phyloP scores from a whole-genome alignment of 805 yeast genomes.

The Cyberlindnera meyerae region DNA sequence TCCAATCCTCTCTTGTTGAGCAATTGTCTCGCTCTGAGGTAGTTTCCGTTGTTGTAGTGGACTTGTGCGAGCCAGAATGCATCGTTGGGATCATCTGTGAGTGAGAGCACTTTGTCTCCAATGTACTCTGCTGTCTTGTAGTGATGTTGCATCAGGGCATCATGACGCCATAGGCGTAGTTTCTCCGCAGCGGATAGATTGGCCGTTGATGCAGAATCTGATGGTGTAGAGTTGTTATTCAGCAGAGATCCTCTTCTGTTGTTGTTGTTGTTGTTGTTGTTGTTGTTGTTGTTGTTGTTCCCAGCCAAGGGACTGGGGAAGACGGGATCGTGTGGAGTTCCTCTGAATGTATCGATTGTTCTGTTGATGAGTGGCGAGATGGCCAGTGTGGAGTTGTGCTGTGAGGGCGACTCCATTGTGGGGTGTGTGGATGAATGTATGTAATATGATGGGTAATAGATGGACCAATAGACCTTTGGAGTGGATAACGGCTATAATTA shows the following conservation, averaged over 20 bases:
- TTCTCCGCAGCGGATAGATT: conserved; percentile 69
- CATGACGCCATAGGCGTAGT: conserved; percentile 87
- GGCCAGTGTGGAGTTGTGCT: conserved; percentile 67
- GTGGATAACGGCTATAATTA: too few relatives aligned
- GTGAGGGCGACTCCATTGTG: conserved; percentile 37
- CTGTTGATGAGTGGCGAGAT: conserved; percentile 58
- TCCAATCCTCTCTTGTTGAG: conserved; percentile 53
- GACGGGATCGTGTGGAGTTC: conserved; percentile 44
- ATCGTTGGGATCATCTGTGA: conserved; percentile 85
- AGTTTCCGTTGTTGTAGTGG: conserved; percentile 69
- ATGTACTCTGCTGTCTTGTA: conserved; percentile 84
- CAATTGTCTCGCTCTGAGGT: conserved; percentile 70
- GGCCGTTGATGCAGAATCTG: too few relatives aligned
- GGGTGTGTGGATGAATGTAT: too few relatives aligned
- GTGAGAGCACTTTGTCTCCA: conserved; percentile 82
- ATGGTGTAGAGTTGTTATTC: too few relatives aligned
- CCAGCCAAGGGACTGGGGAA: conserved; percentile 33
- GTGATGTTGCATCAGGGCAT: conserved; percentile 88
- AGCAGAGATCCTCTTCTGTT: neutral
- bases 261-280: neutral
- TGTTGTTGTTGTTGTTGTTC: neutral
- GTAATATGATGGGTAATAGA: too few relatives aligned
- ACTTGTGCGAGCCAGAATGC: conserved; percentile 97
- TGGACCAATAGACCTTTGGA: too few relatives aligned
- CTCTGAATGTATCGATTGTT: conserved; percentile 35